These are phyloP conservation scores for Mortierella claussenii DNA, from an alignment of 192 early-diverging fungal species.

Conservation along the genomic window DNA sequence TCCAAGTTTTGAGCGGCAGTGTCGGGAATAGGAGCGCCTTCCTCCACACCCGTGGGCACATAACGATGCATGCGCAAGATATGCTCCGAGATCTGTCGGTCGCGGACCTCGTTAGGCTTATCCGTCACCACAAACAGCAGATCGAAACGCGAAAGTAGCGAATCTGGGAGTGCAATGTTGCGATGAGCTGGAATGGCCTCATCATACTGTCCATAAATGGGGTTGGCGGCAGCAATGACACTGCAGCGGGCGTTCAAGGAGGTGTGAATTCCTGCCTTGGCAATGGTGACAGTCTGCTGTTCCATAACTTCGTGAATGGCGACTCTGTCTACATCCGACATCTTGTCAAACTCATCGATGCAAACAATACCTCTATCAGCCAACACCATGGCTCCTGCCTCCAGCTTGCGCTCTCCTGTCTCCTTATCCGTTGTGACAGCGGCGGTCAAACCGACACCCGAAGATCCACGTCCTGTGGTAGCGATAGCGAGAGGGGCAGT, in stretches of 20 bases:
- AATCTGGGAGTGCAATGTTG: constrained; percentile 97
- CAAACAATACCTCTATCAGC: constrained; percentile 98
- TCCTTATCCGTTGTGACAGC: constrained; percentile 96
- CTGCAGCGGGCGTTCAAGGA: constrained; percentile 96
- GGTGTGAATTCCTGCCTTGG: constrained; percentile 99
- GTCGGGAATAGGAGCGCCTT: constrained; percentile 69
- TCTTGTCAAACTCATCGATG: constrained; percentile 99
- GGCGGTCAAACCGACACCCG: constrained; percentile 97
- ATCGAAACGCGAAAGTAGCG: constrained; percentile 97
- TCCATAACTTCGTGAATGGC: constrained; percentile 99
- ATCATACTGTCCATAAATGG: constrained; percentile 91
- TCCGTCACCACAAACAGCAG: constrained; percentile 96
- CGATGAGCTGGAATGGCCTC: constrained; percentile 86
- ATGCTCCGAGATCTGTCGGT: constrained; percentile 91
- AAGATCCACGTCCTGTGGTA: constrained; percentile 96
- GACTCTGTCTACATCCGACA: constrained; percentile 96
- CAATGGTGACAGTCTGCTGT: constrained; percentile 98
- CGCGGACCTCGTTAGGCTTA: constrained; percentile 85
- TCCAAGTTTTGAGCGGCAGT: constrained; percentile 51
- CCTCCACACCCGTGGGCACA: constrained; percentile 83
- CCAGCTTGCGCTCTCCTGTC: constrained; percentile 91
- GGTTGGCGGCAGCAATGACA: constrained; percentile 98
- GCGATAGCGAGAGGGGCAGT: constrained; percentile 96
- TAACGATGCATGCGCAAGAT: constrained; percentile 96
- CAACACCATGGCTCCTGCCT: constrained; percentile 99